Evolutionary conservation across 208 protist genomes (phyloP).

Genomic region (Trichomonas tenax): DNA sequence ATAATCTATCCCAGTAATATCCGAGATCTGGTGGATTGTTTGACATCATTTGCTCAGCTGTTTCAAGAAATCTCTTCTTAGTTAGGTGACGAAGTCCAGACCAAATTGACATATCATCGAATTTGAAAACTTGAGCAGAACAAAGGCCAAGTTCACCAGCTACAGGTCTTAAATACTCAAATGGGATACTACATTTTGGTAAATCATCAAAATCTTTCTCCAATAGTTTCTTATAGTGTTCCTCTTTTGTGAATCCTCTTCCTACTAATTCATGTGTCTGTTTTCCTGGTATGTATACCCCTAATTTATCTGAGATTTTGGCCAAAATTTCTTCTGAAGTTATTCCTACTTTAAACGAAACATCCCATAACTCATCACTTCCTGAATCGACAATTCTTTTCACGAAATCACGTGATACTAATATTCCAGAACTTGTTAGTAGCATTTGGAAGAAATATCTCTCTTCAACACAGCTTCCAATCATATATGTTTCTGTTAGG

Average conservation of each 20-base stretch:
- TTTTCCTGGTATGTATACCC: neutral
- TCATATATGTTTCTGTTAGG: neutral
- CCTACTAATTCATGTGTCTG: neutral
- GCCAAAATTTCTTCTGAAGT: neutral
- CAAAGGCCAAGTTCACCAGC: neutral
- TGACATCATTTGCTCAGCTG: neutral
- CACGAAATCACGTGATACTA: neutral
- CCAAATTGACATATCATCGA: neutral
- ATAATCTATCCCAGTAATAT: neutral
- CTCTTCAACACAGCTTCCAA: neutral
- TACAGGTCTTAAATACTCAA: neutral
- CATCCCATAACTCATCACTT: neutral
- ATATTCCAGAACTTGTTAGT: neutral
- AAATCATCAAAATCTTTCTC: neutral
- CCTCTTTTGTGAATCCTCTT: neutral
- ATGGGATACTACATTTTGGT: neutral
- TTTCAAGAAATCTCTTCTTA: neutral
- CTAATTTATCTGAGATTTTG: neutral
- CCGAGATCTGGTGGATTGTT: neutral
- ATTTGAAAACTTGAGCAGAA: neutral
- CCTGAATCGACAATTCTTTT: neutral
- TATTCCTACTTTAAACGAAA: neutral
- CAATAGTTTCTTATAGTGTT: neutral
- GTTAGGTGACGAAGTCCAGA: neutral
- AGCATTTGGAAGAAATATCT: conserved; percentile 8